Evolutionary conservation across 1,284 basidiomycete species (phyloP), one percentile per base, ranked within the genome.

Genomic region (Abortiporus biennis): DNA sequence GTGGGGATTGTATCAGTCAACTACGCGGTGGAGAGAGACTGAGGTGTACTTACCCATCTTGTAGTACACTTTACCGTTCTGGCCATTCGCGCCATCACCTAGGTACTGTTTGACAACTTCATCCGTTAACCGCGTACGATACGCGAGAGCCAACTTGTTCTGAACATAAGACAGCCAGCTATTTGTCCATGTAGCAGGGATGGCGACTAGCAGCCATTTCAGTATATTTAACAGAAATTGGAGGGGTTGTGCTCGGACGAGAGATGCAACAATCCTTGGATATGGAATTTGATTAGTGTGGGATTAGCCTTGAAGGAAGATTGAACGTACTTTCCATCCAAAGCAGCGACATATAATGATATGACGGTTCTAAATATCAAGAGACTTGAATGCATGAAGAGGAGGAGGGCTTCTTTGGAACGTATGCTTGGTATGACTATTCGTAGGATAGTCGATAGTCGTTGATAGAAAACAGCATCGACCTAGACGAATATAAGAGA

Each of bases 141-240:
- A 97, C 1, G 92, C 90, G 33, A 97, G 82, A 0, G 92, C 86
- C 11, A 99, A 76, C 63, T 96, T 95, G 61, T 82, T 92, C 63
- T 98, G 94, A 13, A 98, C 77, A 59, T 91, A 98, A 51, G 84
- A 86, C 38, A 98, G 76, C 89, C 93, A 95, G 50, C 91, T 92
- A 61, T 99, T 99, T 22, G 91, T 94, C 76, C 93, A 95, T 21
- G 94, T 97, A 1, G 92, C 92, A 0, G 92, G 92, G 40, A 97
- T 80, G n/a, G 94, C 94, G 27, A 98, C 85, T 12, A 90, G 67
- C 36, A 97, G 74, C 95, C 95, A 99, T 44, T 82, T 78, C 17
- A 85, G 66, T 47, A 99, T 92, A 50, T 96, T 92, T 47, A 77
- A 66, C 40, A 94, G 72, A 68, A 98, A 97, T 40, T 85, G 72